Evolutionary conservation across 495 filamentous ascomycete species (phyloP).

Genomic region (Aspergillus biplanus): DNA sequence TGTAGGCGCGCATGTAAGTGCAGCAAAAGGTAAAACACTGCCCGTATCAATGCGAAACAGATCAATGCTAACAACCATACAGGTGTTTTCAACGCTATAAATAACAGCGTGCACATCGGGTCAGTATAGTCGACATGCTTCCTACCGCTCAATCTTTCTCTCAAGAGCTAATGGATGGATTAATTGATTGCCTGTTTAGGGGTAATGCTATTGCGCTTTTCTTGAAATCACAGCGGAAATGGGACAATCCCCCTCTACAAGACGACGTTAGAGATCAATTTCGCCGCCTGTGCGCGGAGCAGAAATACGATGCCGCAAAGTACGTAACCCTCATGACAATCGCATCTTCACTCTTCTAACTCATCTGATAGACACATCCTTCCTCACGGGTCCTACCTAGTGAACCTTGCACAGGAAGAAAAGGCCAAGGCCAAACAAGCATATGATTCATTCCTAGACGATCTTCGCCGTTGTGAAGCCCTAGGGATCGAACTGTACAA

Average conservation of each 20-base stretch:
- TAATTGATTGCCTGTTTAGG: constrained; percentile 36
- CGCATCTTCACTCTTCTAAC: neutral
- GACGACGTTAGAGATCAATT: constrained; percentile 70
- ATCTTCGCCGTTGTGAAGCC: constrained; percentile 83
- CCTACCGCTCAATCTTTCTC: neutral
- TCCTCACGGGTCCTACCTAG: constrained; percentile 93
- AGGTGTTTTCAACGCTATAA: constrained; percentile 88
- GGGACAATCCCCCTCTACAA: constrained; percentile 80
- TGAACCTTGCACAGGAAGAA: constrained; percentile 90
- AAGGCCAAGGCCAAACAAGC: constrained; percentile 80
- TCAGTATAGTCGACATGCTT: constrained; percentile 23
- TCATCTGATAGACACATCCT: constrained; percentile 61
- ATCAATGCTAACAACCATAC: neutral
- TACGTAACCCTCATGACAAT: constrained; percentile 27
- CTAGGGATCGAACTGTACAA: constrained; percentile 92
- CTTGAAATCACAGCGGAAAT: constrained; percentile 93
- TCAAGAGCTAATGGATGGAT: no score
- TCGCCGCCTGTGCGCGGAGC: constrained; percentile 62
- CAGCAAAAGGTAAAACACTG: constrained; percentile 65
- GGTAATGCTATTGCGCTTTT: constrained; percentile 94
- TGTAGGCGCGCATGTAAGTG: constrained; percentile 90
- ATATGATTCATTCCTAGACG: constrained; percentile 84
- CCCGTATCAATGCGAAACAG: neutral
- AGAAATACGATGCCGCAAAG: constrained; percentile 71
- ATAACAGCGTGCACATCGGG: constrained; percentile 78